Evolutionary conservation across 768 basidiomycete species (phyloP), one percentile per base, ranked within the genome.

Genomic region (Chlorophyllum brunneum): DNA sequence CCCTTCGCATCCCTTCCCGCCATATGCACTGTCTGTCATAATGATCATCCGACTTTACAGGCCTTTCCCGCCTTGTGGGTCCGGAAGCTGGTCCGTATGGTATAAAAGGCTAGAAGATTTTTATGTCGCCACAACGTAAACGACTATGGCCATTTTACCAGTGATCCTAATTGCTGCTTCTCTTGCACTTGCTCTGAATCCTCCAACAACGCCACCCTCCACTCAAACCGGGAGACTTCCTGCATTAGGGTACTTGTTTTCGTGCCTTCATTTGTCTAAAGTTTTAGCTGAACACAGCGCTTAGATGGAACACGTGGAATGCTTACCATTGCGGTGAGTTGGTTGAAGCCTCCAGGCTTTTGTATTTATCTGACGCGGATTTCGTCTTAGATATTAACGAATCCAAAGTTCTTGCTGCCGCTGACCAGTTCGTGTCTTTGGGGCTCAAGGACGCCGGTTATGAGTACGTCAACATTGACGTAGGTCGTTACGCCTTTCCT

Each of bases 251-350:
- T 75, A 53, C 41, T 60, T 24, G 36, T 38, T 20, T 42, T 5
- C 22, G 15, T 41, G 18, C 6, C 11, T 30, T 5, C 15, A 10
- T 18, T 27, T 29, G 7, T 2, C 6, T 27, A 15, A 50, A 1
- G 18, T 7, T 20, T n/a, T 16, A 10, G 11, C 49, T 54, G 31
- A 33, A 58, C 27, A 37, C n/a, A 43, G 3, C 3, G 9, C 5
- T n/a, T 34, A 78, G 75, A 31, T 80, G 78, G 78, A 80, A 80
- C 57, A 64, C 70, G 16, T 79, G 77, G 77, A 80, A 80, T 50
- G 77, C 77, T 1, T 80, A 76, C 56, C 63, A 65, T 33, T 69
- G 78, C 8, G 50, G 42, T 52, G 18, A n/a, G 54, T 40, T 6
- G 15, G 3, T 13, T 18, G 26, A 30, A 22, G 37, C 15, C 42